Conservation (phyloP, 441 rosid species). For the Brassica hybrid region DNA sequence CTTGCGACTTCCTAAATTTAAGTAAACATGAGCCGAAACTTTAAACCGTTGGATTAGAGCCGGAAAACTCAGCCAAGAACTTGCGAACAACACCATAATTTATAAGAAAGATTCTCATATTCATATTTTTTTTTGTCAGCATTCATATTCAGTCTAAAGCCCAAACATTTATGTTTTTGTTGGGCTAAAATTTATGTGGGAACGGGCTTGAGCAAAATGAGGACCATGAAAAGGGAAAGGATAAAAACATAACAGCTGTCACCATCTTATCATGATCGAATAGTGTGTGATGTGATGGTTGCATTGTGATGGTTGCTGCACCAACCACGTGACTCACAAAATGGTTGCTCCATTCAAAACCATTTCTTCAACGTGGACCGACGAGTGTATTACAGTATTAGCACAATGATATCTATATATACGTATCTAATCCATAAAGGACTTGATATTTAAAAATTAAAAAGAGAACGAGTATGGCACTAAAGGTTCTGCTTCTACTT, state of each 20-base stretch:
- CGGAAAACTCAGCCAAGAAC: neutral
- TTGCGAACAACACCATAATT: neutral
- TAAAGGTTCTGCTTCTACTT: neutral
- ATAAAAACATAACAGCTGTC: neutral
- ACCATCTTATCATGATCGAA: neutral
- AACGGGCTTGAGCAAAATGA: neutral
- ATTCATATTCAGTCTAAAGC: no score
- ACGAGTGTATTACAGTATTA: neutral
- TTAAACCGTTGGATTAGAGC: neutral
- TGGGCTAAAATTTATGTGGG: neutral
- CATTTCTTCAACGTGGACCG: neutral
- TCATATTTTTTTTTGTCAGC: no score
- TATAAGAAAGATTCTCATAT: no score
- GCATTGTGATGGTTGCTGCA: neutral
- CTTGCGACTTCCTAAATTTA: neutral
- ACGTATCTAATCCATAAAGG: neutral
- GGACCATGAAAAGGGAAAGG: neutral
- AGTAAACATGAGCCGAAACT: neutral
- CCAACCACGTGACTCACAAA: neutral
- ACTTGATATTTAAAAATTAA: neutral
- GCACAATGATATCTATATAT: neutral
- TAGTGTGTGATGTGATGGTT: neutral
- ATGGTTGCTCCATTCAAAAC: neutral
- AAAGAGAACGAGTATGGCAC: neutral
- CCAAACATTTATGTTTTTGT: no score